These are phyloP conservation scores for Diaporthe destruens DNA, from an alignment of 2,329 filamentous ascomycete species.

Conservation along the genomic window DNA sequence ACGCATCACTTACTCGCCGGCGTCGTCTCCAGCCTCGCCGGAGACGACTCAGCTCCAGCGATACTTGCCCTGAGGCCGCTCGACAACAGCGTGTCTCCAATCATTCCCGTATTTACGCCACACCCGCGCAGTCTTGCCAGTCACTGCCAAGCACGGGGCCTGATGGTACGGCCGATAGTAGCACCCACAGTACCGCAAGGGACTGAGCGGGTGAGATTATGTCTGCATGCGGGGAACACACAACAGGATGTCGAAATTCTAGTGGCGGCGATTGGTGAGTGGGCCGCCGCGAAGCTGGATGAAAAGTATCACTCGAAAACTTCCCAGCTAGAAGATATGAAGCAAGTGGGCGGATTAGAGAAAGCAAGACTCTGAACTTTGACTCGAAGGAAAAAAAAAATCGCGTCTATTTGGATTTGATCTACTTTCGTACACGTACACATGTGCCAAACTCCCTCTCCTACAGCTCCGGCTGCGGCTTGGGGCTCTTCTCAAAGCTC, in stretches of 20 bases:
- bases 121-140: slow-evolving; percentile 69
- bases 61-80: slow-evolving; percentile 3
- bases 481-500: slow-evolving; percentile 41
- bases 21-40: slow-evolving; percentile 52
- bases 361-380: slow-evolving; percentile 11
- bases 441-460: not conserved
- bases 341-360: not conserved
- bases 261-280: not conserved
- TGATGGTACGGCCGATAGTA: slow-evolving; percentile 74
- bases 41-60: slow-evolving; percentile 36
- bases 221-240: slow-evolving; percentile 76
- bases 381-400: no score
- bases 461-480: slow-evolving; percentile 20
- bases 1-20: slow-evolving; percentile 58
- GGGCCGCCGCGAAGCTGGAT: not conserved
- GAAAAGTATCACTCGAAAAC: not conserved
- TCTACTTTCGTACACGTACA: slow-evolving; percentile 7
- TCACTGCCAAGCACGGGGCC: slow-evolving; percentile 70
- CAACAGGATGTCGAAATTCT: slow-evolving; percentile 6
- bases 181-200: slow-evolving; percentile 76
- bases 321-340: not conserved
- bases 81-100: slow-evolving; percentile 61
- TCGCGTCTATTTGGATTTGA: slow-evolving; percentile 35
- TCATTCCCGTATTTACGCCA: slow-evolving; percentile 72
- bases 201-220: slow-evolving; percentile 74